phyloP scores from a whole-genome alignment of 2,329 filamentous ascomycete genomes.

The Leptographium procerum region DNA sequence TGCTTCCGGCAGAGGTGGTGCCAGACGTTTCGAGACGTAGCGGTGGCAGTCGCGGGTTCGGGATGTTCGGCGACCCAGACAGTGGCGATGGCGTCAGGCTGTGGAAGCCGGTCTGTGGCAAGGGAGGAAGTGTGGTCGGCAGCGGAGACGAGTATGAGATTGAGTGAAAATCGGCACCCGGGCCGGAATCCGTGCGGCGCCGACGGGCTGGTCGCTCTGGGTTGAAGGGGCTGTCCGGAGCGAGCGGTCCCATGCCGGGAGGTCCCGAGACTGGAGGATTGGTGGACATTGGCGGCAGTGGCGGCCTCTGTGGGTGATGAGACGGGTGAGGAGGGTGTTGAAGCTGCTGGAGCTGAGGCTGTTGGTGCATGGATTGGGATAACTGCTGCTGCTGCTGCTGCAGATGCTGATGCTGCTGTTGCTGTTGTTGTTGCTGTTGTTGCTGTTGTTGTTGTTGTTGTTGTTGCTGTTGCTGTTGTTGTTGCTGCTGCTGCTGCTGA shows the following conservation, averaged over 20 bases:
- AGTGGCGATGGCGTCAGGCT: conserved; percentile 10
- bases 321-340: not conserved
- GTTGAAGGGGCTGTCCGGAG: conserved; percentile 14
- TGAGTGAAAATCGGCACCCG: conserved; percentile 2
- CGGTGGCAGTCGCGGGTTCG: conserved; percentile 6
- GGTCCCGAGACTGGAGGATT: conserved; percentile 11
- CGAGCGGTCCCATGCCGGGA: conserved; percentile 10
- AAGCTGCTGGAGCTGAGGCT: not conserved
- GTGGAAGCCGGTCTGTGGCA: not conserved
- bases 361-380: not conserved
- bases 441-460: conserved; percentile 1
- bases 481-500: conserved; percentile 1
- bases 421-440: not conserved
- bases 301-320: not conserved
- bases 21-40: conserved; percentile 11
- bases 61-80: conserved; percentile 7
- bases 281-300: conserved; percentile 5
- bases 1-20: conserved; percentile 17
- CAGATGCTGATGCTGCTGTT: not conserved
- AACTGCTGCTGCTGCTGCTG: conserved; percentile 12
- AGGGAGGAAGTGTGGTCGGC: conserved; percentile 4
- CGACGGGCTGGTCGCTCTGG: conserved; percentile 9
- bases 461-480: not conserved
- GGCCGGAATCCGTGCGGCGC: conserved; percentile 11
- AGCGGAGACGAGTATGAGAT: conserved; percentile 1